phyloP scores from a whole-genome alignment of 1,284 basidiomycete species.

The Irpex sp. region DNA sequence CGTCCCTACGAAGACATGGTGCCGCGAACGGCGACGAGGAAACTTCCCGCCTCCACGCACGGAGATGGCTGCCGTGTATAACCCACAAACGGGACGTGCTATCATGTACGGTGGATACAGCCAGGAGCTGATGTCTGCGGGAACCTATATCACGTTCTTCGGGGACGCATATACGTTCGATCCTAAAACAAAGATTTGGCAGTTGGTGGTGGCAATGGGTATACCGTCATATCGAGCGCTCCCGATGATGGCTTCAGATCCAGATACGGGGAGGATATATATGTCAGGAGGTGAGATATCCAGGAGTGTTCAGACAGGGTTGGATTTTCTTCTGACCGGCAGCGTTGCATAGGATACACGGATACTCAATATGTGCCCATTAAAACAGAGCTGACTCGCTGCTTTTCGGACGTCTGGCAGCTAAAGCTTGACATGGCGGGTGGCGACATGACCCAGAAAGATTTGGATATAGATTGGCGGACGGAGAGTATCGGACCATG shows the following conservation, averaged over 20 bases:
- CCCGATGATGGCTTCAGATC: slow-evolving; percentile 8
- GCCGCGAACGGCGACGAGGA: slow-evolving; percentile 28
- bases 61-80: slow-evolving; percentile 30
- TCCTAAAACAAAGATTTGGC: slow-evolving; percentile 16
- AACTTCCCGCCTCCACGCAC: slow-evolving; percentile 31
- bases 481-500: too few species aligned
- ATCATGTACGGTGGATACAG: background rate
- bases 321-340: too few species aligned
- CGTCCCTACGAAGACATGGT: slow-evolving; percentile 27
- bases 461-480: too few species aligned
- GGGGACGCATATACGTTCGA: slow-evolving; percentile 27
- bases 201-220: slow-evolving; percentile 22
- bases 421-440: too few species aligned
- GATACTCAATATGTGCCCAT: too few species aligned
- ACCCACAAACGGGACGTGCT: slow-evolving; percentile 9
- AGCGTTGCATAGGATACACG: too few species aligned
- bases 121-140: background rate
- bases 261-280: too few species aligned
- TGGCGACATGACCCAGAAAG: too few species aligned
- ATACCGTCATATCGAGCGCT: slow-evolving; percentile 25
- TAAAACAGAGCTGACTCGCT: too few species aligned
- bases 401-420: too few species aligned
- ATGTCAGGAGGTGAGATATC: too few species aligned
- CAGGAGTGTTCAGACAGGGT: too few species aligned
- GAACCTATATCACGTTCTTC: slow-evolving; percentile 27